Conservation (phyloP, 2,329 filamentous ascomycete species). For the Arthroderma uncinatum region DNA sequence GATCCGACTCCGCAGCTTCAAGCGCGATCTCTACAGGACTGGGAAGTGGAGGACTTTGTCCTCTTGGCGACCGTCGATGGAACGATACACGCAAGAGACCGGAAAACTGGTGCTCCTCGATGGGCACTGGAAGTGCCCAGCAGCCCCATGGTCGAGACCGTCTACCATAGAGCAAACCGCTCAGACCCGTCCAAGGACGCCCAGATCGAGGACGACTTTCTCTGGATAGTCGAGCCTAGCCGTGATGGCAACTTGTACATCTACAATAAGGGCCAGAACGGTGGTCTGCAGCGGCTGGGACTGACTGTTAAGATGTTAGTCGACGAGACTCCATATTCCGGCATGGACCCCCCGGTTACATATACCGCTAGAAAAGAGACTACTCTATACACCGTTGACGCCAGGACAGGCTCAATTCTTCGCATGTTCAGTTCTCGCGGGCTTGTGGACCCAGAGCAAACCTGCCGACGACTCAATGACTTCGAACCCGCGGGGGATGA, state of each 20-base stretch:
- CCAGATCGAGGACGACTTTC: conserved; percentile 62
- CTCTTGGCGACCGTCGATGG: conserved; percentile 99
- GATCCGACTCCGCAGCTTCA: conserved; percentile 70
- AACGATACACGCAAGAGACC: conserved; percentile 81
- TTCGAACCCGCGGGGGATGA: conserved; percentile 52
- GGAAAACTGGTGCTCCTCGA: conserved; percentile 68
- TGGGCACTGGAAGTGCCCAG: conserved; percentile 74
- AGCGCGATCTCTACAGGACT: conserved; percentile 97
- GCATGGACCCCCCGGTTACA: conserved; percentile 63
- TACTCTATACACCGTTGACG: conserved; percentile 79
- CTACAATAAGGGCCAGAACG: conserved; percentile 55
- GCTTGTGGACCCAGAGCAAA: conserved; percentile 58
- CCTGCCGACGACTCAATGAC: conserved; percentile 59
- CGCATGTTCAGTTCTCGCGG: conserved; percentile 74
- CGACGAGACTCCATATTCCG: conserved; percentile 69
- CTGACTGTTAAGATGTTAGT: conserved; percentile 62
- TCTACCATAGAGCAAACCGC: conserved; percentile 61
- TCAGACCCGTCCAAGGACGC: conserved; percentile 37
- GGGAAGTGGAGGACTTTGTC: conserved; percentile 99
- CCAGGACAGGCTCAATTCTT: conserved; percentile 67
- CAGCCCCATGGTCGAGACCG: conserved; percentile 81
- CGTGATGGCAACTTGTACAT: conserved; percentile 79
- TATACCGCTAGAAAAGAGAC: conserved; percentile 90
- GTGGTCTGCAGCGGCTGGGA: conserved; percentile 38
- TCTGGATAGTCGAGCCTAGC: conserved; percentile 92